Base-by-base conservation (phyloP, 495 filamentous ascomycete genomes). In the Aspergillus indologenus region DNA sequence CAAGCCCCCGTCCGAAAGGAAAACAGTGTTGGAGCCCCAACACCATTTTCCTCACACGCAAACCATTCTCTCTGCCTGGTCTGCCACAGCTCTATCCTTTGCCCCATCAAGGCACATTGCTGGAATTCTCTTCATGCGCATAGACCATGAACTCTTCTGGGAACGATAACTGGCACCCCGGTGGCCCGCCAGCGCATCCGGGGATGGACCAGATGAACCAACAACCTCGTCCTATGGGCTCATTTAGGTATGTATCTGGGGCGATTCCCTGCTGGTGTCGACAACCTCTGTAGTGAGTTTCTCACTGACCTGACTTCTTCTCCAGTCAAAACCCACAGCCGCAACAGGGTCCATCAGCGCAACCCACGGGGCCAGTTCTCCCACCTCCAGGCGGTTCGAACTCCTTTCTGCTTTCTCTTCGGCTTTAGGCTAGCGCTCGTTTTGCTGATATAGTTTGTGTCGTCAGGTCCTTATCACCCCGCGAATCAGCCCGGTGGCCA, bases 361-460 rank as follows among this genome's bases (percentile, higher is more conserved):
- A 82, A 64, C 66, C 75, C 53, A 73, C 76, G 17, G 79, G 79
- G 17, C 76, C 77, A 12, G 75, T 81, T 58, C 74, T 81, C 20
- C 72, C 78, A 59, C 78, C 75, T 58, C 80, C 79, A 64, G 61
- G 71, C 52, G 79, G 80, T 83, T 71, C 74, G 77, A 60, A 59
- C 52, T 18, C 51, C 55, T 40, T 45, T 46, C 40, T 53, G 8
- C 45, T 15, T 18, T 53, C 2, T 53, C 5, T 29, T 19, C 31
- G 15, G 0, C 42, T 48, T 14, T 9, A 24, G 5, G 4, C 29
- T 61, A 45, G 42, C 52, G 34, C 26, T 20, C 20, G 57, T 61
- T 64, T 62, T 50, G 62, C 72, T 75, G 57, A 77, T 63, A 45
- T 45, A 26, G 71, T 46, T 65, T 57, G 63, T 42, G n/a, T 14